phyloP scores from a whole-genome alignment of 164 flowering plant genomes.

The Dillenia suffruticosa region DNA sequence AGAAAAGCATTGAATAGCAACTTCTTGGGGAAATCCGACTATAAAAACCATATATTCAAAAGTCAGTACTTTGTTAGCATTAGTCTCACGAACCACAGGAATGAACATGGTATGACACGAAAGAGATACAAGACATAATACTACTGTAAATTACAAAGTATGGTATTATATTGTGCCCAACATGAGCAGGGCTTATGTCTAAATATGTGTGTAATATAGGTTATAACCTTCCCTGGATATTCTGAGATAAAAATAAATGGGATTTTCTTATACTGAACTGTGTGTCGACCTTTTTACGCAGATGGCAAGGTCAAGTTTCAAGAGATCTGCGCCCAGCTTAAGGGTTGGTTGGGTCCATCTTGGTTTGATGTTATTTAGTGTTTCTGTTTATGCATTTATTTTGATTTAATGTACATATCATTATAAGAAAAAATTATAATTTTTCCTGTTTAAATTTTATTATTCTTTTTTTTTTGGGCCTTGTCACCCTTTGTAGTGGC shows the following conservation, averaged over 20 bases:
- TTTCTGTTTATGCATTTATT: slow-evolving; percentile 28
- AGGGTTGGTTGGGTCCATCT: slow-evolving; percentile 9
- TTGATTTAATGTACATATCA: slow-evolving; percentile 39
- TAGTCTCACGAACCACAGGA: no score
- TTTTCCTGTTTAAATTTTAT: not conserved
- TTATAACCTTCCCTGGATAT: not conserved
- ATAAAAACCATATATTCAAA: no score
- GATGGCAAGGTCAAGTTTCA: slow-evolving; percentile 86
- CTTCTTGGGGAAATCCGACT: no score
- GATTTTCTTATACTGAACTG: no score
- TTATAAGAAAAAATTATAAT: slow-evolving; percentile 16
- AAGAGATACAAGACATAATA: no score
- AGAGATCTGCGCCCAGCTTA: slow-evolving; percentile 56
- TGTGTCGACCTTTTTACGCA: slow-evolving; percentile 26
- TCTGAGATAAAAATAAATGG: not conserved
- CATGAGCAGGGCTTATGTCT: no score
- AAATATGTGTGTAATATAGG: not conserved
- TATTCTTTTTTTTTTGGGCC: slow-evolving; percentile 6
- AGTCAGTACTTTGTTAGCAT: no score
- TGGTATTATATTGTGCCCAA: no score
- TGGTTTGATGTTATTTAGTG: slow-evolving; percentile 14
- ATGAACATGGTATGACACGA: no score
- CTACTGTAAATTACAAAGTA: no score
- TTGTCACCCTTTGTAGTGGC: slow-evolving; percentile 13
- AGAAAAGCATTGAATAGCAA: no score